Evolutionary conservation across 495 filamentous ascomycete species (phyloP).

Genomic region (Aspergillus kassunensis): DNA sequence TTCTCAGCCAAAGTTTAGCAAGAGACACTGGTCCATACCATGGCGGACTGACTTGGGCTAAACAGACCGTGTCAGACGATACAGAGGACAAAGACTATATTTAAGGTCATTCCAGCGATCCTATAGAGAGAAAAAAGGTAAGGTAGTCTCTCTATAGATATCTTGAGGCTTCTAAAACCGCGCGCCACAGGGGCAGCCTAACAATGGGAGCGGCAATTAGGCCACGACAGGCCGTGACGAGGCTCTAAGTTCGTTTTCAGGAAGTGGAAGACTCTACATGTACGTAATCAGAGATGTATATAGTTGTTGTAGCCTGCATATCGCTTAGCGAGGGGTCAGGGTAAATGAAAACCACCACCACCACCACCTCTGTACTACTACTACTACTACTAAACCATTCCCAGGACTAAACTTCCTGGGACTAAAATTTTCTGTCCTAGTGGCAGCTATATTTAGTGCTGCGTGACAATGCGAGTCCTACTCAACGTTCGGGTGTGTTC

Average conservation of each 20-base stretch:
- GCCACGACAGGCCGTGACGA: conserved; percentile 27
- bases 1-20: not conserved
- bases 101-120: not conserved
- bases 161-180: not conserved
- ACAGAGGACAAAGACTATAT: not conserved
- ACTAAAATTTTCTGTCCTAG: too few species aligned
- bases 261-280: conserved; percentile 9
- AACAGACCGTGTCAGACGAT: not conserved
- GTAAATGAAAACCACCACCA: not conserved
- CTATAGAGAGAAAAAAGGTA: not conserved
- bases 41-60: not conserved
- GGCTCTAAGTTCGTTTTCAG: conserved; percentile 21
- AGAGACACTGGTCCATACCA: not conserved
- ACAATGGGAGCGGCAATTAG: conserved; percentile 19
- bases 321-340: not conserved
- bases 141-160: too few species aligned
- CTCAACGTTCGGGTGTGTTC: too few species aligned
- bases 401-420: too few species aligned
- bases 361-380: not conserved
- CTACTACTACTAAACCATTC: too few species aligned
- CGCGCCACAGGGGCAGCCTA: conserved; percentile 24
- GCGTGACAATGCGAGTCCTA: too few species aligned
- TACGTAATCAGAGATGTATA: not conserved
- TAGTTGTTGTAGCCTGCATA: not conserved
- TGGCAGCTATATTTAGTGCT: too few species aligned